Base-by-base conservation (phyloP, 2,329 filamentous ascomycete genomes). In the Colletotrichum sp. region DNA sequence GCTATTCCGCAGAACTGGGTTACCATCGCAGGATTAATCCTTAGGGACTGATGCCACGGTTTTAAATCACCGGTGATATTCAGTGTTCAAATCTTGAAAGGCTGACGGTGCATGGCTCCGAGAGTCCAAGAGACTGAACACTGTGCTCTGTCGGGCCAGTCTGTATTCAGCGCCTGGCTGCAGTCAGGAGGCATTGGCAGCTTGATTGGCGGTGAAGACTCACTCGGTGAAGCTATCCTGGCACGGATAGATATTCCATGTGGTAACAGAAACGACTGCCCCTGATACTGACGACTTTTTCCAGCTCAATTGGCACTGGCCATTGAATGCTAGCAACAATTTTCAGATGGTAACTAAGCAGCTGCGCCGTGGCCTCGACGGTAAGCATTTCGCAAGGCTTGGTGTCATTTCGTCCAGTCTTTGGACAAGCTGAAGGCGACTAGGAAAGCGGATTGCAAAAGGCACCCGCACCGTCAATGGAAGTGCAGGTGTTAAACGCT, bases 251-350 rank as follows among this genome's bases (percentile, higher is more conserved):
- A 6, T 58, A 58, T 58, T 30, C 28, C 78, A 80, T 2, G 78
- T 78, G 1, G 78, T 66, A 7, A 79, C 43, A 5, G 78, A 68
- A 2, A 77, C 78, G 1, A 25, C 10, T 52, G 43, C 43, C n/a
- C 43, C 78, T 10, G 2, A 81, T n/a, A 58, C n/a, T 25, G n/a
- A 7, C 7, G 9, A 22, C 18, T 16, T 28, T 58, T 25, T 58
- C 8, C 25, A 10, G 55, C 22, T 27, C 25, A 28, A 27, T 9
- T 28, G 55, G 55, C 10, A 58, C 22, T 27, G 27, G 55, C n/a
- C 10, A 22, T 52, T 52, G 43, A 22, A 13, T 52, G 43, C 43
- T 52, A 52, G 55, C 25, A n/a, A 25, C 12, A n/a, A n/a, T 34
- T n/a, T 39, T 62, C 60, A 62, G 18, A 39, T 36, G 60, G 34